Evolutionary conservation across 2,329 filamentous ascomycete species (phyloP), one percentile per base, ranked within the genome.

Genomic region (Talaromyces sp.): DNA sequence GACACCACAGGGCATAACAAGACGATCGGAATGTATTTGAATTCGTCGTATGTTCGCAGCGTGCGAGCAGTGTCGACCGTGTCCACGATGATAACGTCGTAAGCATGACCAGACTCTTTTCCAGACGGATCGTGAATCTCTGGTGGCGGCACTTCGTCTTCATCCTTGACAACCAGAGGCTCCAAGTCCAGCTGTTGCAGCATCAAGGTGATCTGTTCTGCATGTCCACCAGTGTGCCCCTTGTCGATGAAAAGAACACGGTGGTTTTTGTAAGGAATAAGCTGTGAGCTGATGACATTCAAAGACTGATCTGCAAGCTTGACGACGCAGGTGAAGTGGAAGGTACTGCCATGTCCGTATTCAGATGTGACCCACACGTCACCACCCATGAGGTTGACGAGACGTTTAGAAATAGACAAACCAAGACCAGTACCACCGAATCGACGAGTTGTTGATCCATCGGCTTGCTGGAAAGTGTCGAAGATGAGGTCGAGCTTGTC

Each of bases 401-500:
- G 85, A 68, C 92, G 86, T 79, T 96, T 93, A 23, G 93, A 96
- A 72, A 97, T 97, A n/a, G 93, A 96, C 21, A 97, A 80, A 66
- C 93, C 93, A 5, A 97, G 84, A 68, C 93, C 93, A 8, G 93
- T 97, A 66, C 93, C 93, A 67, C 93, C 93, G 74, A 96, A 97
- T 72, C 95, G 95, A 69, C 92, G 86, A 1, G 93, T 96, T 78
- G 95, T 97, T 28, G 92, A 96, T 31, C 93, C 93, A 73, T 97
- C 93, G 25, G 93, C 93, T 79, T 97, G 93, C 76, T 96, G 93
- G 85, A 97, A 97, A 0, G 93, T 97, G 77, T 97, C 93, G 77
- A 97, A 97, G 72, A 97, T 97, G 66, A 97, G 82, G 70, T 96
- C 91, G 56, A 96, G 85, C 79, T 97, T 97, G 78, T 96, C 92